These are phyloP conservation scores for Prillingera fragicola DNA, from an alignment of 1,284 basidiomycete species.

Conservation along the genomic window DNA sequence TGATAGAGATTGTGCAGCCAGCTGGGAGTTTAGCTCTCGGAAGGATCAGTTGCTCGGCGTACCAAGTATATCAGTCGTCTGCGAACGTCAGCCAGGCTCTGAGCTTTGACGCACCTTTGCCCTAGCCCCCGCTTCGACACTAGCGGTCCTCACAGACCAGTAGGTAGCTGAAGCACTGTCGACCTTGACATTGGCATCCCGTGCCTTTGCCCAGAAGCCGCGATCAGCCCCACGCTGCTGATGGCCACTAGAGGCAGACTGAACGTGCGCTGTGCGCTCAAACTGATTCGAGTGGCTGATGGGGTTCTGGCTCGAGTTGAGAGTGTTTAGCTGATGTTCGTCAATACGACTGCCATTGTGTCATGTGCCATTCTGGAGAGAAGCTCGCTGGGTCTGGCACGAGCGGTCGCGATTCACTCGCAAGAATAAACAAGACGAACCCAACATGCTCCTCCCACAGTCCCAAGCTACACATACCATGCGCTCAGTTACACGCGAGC, in stretches of 20 bases:
- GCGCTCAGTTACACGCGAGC: slow-evolving; percentile 22
- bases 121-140: slow-evolving; percentile 37
- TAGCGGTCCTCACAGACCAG: slow-evolving; percentile 39
- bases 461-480: slow-evolving; percentile 21
- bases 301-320: slow-evolving; percentile 32
- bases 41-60: not conserved
- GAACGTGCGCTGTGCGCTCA: slow-evolving; percentile 37
- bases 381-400: no score
- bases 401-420: not conserved
- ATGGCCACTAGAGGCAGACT: slow-evolving; percentile 42
- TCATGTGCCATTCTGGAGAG: not conserved
- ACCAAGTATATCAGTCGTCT: slow-evolving; percentile 1
- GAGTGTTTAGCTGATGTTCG: slow-evolving; percentile 31
- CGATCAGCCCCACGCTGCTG: slow-evolving; percentile 40
- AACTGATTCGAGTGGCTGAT: slow-evolving; percentile 43
- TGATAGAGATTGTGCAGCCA: slow-evolving; percentile 45
- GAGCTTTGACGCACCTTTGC: slow-evolving; percentile 25
- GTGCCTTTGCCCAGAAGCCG: slow-evolving; percentile 18
- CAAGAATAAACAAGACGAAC: not conserved
- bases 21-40: slow-evolving; percentile 11
- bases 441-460: not conserved
- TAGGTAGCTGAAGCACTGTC: no score
- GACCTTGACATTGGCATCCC: not conserved
- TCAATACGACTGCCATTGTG: not conserved
- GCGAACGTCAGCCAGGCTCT: not conserved